These are phyloP conservation scores for Aspergillus melleus DNA, from an alignment of 2,329 filamentous ascomycete species.

Conservation along the genomic window DNA sequence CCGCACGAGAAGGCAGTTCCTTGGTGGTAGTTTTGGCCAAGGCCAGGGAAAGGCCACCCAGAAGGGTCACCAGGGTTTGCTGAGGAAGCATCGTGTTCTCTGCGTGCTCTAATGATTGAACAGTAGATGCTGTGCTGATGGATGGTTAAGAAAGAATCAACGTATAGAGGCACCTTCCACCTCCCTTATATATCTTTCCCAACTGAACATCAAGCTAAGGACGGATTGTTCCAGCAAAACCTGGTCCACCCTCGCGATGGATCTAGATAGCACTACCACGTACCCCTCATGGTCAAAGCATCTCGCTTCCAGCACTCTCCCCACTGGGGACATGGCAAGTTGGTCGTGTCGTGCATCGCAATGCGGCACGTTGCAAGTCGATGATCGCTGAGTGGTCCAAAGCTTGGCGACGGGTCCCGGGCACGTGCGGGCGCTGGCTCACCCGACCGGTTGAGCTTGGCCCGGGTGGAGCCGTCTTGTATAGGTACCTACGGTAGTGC, in stretches of 20 bases:
- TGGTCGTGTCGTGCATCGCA: neutral
- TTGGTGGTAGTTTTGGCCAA: constrained; percentile 25
- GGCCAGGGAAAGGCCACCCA: constrained; percentile 22
- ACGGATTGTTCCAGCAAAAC: neutral
- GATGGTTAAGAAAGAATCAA: neutral
- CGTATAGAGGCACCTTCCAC: neutral
- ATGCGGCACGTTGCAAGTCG: constrained; percentile 16
- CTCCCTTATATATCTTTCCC: neutral
- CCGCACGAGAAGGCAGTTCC: constrained; percentile 24
- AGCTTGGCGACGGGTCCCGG: neutral
- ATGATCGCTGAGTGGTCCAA: constrained; percentile 14
- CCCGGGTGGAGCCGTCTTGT: too few species aligned
- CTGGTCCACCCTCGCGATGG: neutral
- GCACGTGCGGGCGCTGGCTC: neutral
- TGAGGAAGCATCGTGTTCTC: constrained; percentile 20
- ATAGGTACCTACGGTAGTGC: too few species aligned
- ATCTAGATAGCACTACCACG: neutral
- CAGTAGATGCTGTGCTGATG: neutral
- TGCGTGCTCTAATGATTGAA: neutral
- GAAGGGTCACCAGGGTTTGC: constrained; percentile 20
- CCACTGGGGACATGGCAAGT: neutral
- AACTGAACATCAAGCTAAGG: neutral
- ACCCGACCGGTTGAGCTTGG: neutral
- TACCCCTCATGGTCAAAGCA: neutral
- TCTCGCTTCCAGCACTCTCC: neutral